phyloP scores from a whole-genome alignment of 176 grass and related monocot species.

The Paspalum notatum region DNA sequence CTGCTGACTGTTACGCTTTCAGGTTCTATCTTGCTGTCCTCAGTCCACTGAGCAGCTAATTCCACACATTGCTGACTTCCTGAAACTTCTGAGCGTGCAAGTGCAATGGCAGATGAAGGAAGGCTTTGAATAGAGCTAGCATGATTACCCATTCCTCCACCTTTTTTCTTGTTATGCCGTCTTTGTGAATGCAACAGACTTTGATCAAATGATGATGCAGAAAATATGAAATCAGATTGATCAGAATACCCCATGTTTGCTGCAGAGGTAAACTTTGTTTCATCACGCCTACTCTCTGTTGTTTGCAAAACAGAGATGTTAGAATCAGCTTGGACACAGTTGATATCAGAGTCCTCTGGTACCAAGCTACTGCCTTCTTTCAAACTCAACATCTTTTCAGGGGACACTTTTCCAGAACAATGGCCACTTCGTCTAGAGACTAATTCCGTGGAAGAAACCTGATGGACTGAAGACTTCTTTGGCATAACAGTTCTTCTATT shows the following conservation, averaged over 20 bases:
- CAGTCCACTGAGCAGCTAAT: constrained; percentile 40
- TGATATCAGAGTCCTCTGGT: constrained; percentile 33
- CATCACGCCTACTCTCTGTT: constrained; percentile 32
- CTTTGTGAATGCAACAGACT: constrained; percentile 40
- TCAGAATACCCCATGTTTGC: constrained; percentile 28
- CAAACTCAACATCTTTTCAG: constrained; percentile 31
- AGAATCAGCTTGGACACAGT: constrained; percentile 23
- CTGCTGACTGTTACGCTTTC: neutral
- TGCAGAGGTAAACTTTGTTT: constrained; percentile 36
- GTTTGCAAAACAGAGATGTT: neutral
- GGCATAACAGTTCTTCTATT: constrained; percentile 46
- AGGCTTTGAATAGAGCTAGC: constrained; percentile 36
- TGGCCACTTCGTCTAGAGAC: constrained; percentile 5
- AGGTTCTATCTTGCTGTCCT: constrained; percentile 44
- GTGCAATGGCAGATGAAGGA: constrained; percentile 31
- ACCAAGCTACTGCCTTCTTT: constrained; percentile 32
- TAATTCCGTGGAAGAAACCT: constrained; percentile 27
- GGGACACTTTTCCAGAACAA: constrained; percentile 18
- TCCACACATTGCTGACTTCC: constrained; percentile 21
- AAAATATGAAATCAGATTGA: constrained; percentile 54
- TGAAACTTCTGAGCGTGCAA: constrained; percentile 30
- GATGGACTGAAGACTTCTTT: constrained; percentile 36
- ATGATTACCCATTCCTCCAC: constrained; percentile 47
- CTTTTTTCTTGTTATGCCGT: constrained; percentile 47
- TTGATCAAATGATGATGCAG: constrained; percentile 46